Base-by-base conservation (phyloP, 768 basidiomycete species). In the Tricholoma hemisulphureum region DNA sequence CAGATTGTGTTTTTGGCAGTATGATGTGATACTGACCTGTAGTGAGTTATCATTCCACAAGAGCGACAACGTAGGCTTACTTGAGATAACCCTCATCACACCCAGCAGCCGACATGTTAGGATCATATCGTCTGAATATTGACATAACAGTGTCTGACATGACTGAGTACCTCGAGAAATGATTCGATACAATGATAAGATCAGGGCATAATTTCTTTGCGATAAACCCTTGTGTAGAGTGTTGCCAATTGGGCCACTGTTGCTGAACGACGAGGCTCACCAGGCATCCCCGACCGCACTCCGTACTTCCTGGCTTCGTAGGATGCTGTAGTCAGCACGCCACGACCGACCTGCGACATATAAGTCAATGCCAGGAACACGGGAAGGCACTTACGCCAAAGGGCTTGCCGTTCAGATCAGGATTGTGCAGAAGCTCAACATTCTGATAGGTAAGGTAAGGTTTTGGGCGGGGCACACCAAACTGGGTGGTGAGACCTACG, bases 251-350 rank as follows among this genome's bases (percentile, higher is more conserved):
- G 16, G 23, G 16, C 54, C 18, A 26, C n/a, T 0, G 57, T 9
- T 6, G n/a, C 23, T 32, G 41, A 23, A 31, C 5, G 31, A 37
- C 31, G 5, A 18, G 21, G 65, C 78, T 60, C 64, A 90, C 91
- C 83, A n/a, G 96, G 85, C 97, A 98, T 98, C 26, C 93, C 96
- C 4, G 94, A 96, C 43, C 97, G 87, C 29, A 92, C 89, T 2
- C 94, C 95, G 63, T 80, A 93, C 69, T 89, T 93, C 45, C 95
- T 81, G 6, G 95, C 95, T 66, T 94, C 94, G 57, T 97, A 97
- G 26, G 93, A 91, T 9, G 95, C 94, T 0, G 96, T 98, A 10
- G 82, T 85, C 13, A 97, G 73, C 6, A 98, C 89, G 4, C 94
- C 94, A 39, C 81, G 76, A 41, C 93, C 93, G 16, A 96, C 95